These are phyloP conservation scores for Backusella tuberculispora DNA, from an alignment of 192 early-diverging fungal genomes.

Conservation along the genomic window DNA sequence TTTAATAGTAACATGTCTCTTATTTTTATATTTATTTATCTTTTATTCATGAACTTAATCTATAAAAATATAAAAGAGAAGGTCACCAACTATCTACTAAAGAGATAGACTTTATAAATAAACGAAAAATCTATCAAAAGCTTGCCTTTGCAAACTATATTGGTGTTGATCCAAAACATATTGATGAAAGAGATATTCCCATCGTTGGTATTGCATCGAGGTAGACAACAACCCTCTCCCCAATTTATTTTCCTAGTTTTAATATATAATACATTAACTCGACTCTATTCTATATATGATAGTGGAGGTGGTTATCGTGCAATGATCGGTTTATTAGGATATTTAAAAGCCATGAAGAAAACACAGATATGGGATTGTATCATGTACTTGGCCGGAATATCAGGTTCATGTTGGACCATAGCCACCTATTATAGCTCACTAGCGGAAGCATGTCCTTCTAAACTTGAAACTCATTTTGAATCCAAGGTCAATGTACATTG, in stretches of 20 bases:
- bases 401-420: conserved; percentile 66
- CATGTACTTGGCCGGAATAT: conserved; percentile 73
- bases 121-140: conserved; percentile 52
- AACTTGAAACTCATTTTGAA: conserved; percentile 41
- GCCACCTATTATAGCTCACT: conserved; percentile 52
- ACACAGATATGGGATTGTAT: conserved; percentile 68
- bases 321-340: conserved; percentile 77
- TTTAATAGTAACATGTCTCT: neutral
- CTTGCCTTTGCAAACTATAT: conserved; percentile 78
- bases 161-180: conserved; percentile 60
- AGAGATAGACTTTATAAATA: conserved; percentile 51
- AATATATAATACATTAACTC: neutral
- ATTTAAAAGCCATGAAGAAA: conserved; percentile 67
- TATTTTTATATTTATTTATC: conserved; percentile 34
- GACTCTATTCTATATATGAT: neutral
- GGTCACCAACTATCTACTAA: conserved; percentile 46
- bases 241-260: neutral
- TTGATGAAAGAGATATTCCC: conserved; percentile 73
- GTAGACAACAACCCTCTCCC: conserved; percentile 18
- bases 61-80: conserved; percentile 21
- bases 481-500: conserved; percentile 51
- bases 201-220: conserved; percentile 69
- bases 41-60: neutral
- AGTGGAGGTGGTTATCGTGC: conserved; percentile 85
- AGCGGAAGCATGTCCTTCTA: conserved; percentile 41